Evolutionary conservation across 495 filamentous ascomycete species (phyloP), one percentile per base, ranked within the genome.

Genomic region (Penicillium bialowiezense): DNA sequence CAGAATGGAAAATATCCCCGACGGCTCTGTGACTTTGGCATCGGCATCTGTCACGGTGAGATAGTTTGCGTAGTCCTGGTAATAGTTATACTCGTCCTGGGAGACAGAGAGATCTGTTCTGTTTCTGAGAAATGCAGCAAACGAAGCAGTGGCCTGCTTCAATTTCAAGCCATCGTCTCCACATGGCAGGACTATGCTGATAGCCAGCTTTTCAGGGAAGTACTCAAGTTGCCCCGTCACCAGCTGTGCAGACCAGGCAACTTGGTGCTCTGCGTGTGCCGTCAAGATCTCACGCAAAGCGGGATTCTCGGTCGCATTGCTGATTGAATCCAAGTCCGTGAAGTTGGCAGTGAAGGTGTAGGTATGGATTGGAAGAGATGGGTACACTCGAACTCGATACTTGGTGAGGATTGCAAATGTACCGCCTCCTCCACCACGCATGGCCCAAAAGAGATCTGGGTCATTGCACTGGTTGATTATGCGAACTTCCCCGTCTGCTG

Each of bases 391-490:
- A 14, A 58, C 26, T 21, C 55, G 55, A 46, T 62, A 62, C 14
- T 50, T 58, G 1, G 46, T 59, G 3, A 67, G 45, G 15, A 67
- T 35, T 9, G 53, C 61, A 26, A 37, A 68, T 1, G 62, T 55
- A 32, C 60, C 60, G 7, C 62, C 62, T 20, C 67, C 67, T 15
- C 69, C 70, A n/a, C 71, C 71, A 7, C 70, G 63, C 38, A 72
- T 54, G 10, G 67, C 68, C 45, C 71, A 82, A 67, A 80, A 83
- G 13, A 81, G 74, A 19, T 83, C 79, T 0, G 76, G 48, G 50
- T 82, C 75, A 37, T 64, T 60, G n/a, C 59, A 55, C 2, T 65
- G 48, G 46, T 74, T 74, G 18, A 74, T 75, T 0, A 64, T 73
- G 0, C 62, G 54, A 6, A 72, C 60, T 18, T 58, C 35, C 5